Conservation (phyloP, 805 yeast genomes). For the Dipodascopsis tothii region DNA sequence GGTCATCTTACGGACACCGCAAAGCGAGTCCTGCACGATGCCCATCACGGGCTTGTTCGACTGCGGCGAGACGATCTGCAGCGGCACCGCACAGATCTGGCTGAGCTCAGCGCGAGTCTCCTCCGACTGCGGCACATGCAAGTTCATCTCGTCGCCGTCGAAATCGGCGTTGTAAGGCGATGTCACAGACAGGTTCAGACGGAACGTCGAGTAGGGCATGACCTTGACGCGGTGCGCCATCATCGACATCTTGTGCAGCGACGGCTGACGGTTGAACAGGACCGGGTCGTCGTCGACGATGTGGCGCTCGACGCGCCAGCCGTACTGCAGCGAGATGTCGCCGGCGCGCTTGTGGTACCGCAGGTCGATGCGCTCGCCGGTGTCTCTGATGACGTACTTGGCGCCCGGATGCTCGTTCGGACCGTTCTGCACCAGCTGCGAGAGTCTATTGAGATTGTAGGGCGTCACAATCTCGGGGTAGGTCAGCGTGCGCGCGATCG, state of each 20-base stretch:
- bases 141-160: slow-evolving; percentile 99
- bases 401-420: slow-evolving; percentile 99
- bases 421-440: slow-evolving; percentile 92
- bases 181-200: slow-evolving; percentile 92
- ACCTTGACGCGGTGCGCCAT: slow-evolving; percentile 98
- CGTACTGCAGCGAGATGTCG: slow-evolving; percentile 93
- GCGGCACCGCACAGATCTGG: slow-evolving; percentile 92
- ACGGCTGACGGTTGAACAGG: slow-evolving; percentile 97
- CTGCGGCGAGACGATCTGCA: slow-evolving; percentile 96
- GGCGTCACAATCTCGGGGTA: slow-evolving; percentile 98
- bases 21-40: slow-evolving; percentile 95
- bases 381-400: slow-evolving; percentile 93
- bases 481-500: slow-evolving; percentile 89
- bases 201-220: slow-evolving; percentile 96
- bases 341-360: slow-evolving; percentile 97
- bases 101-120: slow-evolving; percentile 95
- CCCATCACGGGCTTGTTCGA: slow-evolving; percentile 99
- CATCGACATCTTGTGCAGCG: slow-evolving; percentile 98
- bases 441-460: slow-evolving; percentile 85
- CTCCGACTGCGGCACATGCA: slow-evolving; percentile 97
- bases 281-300: slow-evolving; percentile 97
- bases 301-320: slow-evolving; percentile 99
- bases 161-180: slow-evolving; percentile 99
- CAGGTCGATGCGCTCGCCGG: slow-evolving; percentile 96
- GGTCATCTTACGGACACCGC: slow-evolving; percentile 96